Conservation (phyloP, 1,139 yeast genomes). For the Lodderomyces metapsilosis region DNA sequence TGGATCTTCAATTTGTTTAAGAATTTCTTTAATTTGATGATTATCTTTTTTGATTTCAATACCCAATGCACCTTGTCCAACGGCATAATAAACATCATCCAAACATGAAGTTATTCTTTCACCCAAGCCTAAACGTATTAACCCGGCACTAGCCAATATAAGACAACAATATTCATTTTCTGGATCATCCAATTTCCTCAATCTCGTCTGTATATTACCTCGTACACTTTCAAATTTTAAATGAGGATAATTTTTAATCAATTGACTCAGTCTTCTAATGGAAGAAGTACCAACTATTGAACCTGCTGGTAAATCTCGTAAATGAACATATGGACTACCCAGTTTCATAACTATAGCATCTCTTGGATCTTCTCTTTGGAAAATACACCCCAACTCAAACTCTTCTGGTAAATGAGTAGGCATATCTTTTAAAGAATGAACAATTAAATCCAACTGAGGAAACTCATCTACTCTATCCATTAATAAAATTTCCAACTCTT, state of each 20-base stretch:
- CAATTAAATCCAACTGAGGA: slow-evolving; percentile 80
- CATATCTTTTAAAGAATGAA: slow-evolving; percentile 92
- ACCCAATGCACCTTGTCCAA: slow-evolving; percentile 97
- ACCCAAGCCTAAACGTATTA: slow-evolving; percentile 67
- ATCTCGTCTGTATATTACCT: slow-evolving; percentile 84
- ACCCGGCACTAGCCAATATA: slow-evolving; percentile 90
- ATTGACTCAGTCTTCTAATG: slow-evolving; percentile 81
- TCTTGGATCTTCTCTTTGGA: slow-evolving; percentile 84
- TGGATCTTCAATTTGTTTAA: slow-evolving; percentile 63
- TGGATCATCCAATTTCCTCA: slow-evolving; percentile 71
- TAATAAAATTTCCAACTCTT: slow-evolving; percentile 81
- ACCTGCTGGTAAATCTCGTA: slow-evolving; percentile 79
- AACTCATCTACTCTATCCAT: slow-evolving; percentile 59
- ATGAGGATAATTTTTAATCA: slow-evolving; percentile 41
- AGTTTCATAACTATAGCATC: slow-evolving; percentile 87
- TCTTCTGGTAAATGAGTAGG: slow-evolving; percentile 91
- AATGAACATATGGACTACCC: slow-evolving; percentile 58
- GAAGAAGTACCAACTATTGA: slow-evolving; percentile 93
- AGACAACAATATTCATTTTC: slow-evolving; percentile 71
- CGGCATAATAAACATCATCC: slow-evolving; percentile 90
- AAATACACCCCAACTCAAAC: slow-evolving; percentile 84
- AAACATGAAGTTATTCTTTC: slow-evolving; percentile 69
- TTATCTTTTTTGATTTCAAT: slow-evolving; percentile 81
- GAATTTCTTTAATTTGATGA: slow-evolving; percentile 51
- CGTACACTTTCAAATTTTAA: slow-evolving; percentile 68